Evolutionary conservation across 1,284 basidiomycete species (phyloP).

Genomic region (Malassezia globosa): DNA sequence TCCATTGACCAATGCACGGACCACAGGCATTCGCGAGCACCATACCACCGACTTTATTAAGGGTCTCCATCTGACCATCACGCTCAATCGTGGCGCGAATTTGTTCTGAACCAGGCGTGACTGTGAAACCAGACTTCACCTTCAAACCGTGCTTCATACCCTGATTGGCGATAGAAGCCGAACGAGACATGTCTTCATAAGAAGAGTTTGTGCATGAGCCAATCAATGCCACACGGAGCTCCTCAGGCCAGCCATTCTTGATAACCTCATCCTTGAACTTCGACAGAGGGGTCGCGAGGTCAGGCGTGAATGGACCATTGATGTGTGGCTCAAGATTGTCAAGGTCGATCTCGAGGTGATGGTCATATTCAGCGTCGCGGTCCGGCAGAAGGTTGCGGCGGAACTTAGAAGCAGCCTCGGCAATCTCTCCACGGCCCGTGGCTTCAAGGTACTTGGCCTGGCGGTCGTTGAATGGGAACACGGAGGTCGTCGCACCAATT

Average conservation of each 20-base stretch:
- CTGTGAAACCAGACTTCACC: conserved; percentile 86
- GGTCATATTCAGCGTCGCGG: conserved; percentile 81
- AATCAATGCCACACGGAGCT: conserved; percentile 93
- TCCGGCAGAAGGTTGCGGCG: conserved; percentile 85
- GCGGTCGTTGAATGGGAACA: conserved; percentile 96
- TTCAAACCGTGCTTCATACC: conserved; percentile 74
- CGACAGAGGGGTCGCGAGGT: conserved; percentile 58
- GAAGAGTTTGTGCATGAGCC: conserved; percentile 99
- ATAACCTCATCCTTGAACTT: conserved; percentile 84
- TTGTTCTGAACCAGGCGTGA: conserved; percentile 96
- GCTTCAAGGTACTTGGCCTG: conserved; percentile 88
- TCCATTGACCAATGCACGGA: conserved; percentile 99
- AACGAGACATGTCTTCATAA: conserved; percentile 98
- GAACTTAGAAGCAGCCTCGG: conserved; percentile 78
- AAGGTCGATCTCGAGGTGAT: conserved; percentile 86
- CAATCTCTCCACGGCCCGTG: conserved; percentile 79
- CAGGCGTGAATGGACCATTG: conserved; percentile 78
- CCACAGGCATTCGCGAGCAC: conserved; percentile 98
- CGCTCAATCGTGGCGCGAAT: conserved; percentile 93
- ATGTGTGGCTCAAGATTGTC: conserved; percentile 95
- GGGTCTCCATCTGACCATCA: conserved; percentile 79
- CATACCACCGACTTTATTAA: conserved; percentile 77
- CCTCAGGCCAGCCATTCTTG: conserved; percentile 91
- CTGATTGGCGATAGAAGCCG: conserved; percentile 82
- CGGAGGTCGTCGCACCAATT: conserved; percentile 94